These are phyloP conservation scores for Neonectria ditissima DNA, from an alignment of 2,329 filamentous ascomycete genomes.

Conservation along the genomic window DNA sequence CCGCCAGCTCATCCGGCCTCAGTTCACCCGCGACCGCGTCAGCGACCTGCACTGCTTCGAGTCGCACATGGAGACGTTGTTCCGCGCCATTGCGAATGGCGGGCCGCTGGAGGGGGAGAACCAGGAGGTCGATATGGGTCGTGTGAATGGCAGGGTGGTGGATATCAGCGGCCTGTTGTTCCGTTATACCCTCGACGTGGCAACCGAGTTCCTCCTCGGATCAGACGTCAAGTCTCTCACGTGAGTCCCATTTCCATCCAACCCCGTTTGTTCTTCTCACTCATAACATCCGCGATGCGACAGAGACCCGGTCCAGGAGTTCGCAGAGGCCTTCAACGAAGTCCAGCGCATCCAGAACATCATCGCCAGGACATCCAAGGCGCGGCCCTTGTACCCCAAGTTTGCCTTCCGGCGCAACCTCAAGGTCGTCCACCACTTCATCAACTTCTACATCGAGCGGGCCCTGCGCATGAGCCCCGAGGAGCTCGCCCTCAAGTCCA, in stretches of 20 bases:
- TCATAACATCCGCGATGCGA: neutral
- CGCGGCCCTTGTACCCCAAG: constrained; percentile 73
- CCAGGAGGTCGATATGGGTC: constrained; percentile 72
- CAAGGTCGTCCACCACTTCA: constrained; percentile 78
- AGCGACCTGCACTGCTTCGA: constrained; percentile 87
- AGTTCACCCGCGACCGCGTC: constrained; percentile 87
- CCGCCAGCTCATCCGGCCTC: constrained; percentile 84
- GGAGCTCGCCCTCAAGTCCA: constrained; percentile 79
- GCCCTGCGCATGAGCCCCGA: constrained; percentile 75
- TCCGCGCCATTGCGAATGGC: constrained; percentile 73
- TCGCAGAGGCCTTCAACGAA: constrained; percentile 84
- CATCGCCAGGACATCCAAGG: constrained; percentile 72
- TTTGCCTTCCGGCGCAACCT: constrained; percentile 73
- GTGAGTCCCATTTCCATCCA: constrained; percentile 49
- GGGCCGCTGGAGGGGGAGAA: constrained; percentile 68
- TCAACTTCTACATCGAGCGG: constrained; percentile 81
- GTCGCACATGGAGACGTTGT: constrained; percentile 78
- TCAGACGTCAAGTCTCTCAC: constrained; percentile 74
- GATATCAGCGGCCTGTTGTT: constrained; percentile 85
- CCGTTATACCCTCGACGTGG: constrained; percentile 85
- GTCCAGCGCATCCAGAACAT: constrained; percentile 81
- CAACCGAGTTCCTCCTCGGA: constrained; percentile 89
- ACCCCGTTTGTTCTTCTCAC: neutral
- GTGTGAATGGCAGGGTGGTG: constrained; percentile 71
- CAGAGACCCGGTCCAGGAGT: constrained; percentile 70